These are phyloP conservation scores for Trichophyton equinum DNA, from an alignment of 2,329 filamentous ascomycete species.

Conservation along the genomic window DNA sequence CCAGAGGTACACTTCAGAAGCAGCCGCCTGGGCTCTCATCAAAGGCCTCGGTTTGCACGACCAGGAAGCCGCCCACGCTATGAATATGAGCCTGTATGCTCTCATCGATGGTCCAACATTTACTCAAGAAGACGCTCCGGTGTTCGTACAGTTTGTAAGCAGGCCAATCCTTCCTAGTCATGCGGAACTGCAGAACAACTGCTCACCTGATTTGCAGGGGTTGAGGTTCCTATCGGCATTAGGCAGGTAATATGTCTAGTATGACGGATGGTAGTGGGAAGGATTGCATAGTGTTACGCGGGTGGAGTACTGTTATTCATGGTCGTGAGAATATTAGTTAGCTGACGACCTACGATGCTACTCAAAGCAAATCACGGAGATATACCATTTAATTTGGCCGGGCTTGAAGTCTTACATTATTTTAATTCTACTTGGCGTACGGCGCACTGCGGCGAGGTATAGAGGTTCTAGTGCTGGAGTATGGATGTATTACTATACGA, in stretches of 20 bases:
- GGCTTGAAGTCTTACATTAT: too few relatives aligned
- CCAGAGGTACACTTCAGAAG: background rate
- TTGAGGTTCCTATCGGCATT: background rate
- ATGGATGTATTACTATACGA: too few relatives aligned
- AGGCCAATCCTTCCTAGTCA: background rate
- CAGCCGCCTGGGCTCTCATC: background rate
- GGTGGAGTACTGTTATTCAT: too few relatives aligned
- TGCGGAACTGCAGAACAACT: background rate
- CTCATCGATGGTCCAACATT: background rate
- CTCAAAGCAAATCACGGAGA: too few relatives aligned
- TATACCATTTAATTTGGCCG: too few relatives aligned
- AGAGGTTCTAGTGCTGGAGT: too few relatives aligned
- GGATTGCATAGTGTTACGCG: background rate
- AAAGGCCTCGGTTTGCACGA: background rate
- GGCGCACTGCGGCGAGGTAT: too few relatives aligned
- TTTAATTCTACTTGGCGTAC: too few relatives aligned
- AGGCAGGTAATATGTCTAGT: background rate
- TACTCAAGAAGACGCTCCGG: background rate
- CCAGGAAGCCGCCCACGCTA: too few relatives aligned
- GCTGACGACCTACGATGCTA: too few relatives aligned
- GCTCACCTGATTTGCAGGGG: background rate
- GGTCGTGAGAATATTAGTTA: too few relatives aligned
- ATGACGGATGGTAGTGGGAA: background rate
- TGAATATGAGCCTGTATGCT: background rate
- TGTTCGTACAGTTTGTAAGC: background rate